Conservation (phyloP, 2,329 filamentous ascomycete species). For the Talaromyces sp. region DNA sequence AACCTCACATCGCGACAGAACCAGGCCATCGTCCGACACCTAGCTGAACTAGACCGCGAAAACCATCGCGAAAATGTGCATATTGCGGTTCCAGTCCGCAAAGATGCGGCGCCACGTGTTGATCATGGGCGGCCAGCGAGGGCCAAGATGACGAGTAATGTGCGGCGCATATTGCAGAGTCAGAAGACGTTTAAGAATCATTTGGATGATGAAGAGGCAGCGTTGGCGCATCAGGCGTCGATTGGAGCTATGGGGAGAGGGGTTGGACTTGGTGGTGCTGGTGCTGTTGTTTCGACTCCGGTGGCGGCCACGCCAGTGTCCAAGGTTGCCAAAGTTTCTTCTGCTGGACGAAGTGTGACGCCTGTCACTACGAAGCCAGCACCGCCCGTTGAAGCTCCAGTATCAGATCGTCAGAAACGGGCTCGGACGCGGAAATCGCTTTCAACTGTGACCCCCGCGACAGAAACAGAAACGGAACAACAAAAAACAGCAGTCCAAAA, state of each 20-base stretch:
- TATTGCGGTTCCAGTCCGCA: slow-evolving; percentile 62
- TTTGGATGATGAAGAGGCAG: slow-evolving; percentile 46
- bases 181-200: slow-evolving; percentile 47
- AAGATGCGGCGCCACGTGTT: slow-evolving; percentile 28
- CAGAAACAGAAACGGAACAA: neutral
- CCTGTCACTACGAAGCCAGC: neutral
- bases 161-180: slow-evolving; percentile 42
- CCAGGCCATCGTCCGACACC: slow-evolving; percentile 71
- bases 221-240: slow-evolving; percentile 12
- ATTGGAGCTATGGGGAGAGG: neutral
- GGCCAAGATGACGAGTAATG: slow-evolving; percentile 41
- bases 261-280: neutral
- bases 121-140: slow-evolving; percentile 20
- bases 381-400: neutral
- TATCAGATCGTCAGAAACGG: slow-evolving; percentile 17
- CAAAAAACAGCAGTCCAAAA: neutral
- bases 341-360: slow-evolving; percentile 4
- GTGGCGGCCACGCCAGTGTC: neutral
- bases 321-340: slow-evolving; percentile 3
- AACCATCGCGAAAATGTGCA: slow-evolving; percentile 60
- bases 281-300: neutral
- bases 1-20: slow-evolving; percentile 78
- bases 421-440: slow-evolving; percentile 11
- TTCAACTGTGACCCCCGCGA: slow-evolving; percentile 8
- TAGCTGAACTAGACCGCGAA: slow-evolving; percentile 78